Percentiles rank a stretch among this genome's conserved stretches.
These are phyloP conservation scores for Ascosphaera apis DNA, from an alignment of 2,329 filamentous ascomycete species.

Conservation along the genomic window DNA sequence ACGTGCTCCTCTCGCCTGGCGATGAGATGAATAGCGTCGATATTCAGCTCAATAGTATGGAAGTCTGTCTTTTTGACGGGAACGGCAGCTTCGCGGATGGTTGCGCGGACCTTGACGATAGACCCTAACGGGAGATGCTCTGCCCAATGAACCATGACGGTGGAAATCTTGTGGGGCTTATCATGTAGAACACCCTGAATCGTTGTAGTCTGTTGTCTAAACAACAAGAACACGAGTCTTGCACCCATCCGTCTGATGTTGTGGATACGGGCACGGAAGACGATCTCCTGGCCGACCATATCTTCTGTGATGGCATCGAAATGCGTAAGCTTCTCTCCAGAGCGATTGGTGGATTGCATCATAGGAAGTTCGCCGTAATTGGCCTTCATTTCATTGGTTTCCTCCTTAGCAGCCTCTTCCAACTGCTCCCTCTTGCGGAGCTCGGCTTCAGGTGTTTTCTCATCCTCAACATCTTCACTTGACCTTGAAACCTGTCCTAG, in stretches of 20 bases:
- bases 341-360: slow-evolving; percentile 32
- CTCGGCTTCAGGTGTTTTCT: slow-evolving; percentile 16
- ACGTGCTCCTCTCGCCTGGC: slow-evolving; percentile 37
- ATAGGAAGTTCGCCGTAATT: slow-evolving; percentile 35
- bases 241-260: slow-evolving; percentile 62
- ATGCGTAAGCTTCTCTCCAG: slow-evolving; percentile 24
- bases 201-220: slow-evolving; percentile 62
- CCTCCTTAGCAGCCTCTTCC: slow-evolving; percentile 27
- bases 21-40: slow-evolving; percentile 42
- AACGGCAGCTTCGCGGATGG: slow-evolving; percentile 49
- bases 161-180: slow-evolving; percentile 37
- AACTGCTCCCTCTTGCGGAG: slow-evolving; percentile 17
- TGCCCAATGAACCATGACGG: slow-evolving; percentile 66
- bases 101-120: slow-evolving; percentile 53
- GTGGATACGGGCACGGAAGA: slow-evolving; percentile 51
- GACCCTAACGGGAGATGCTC: slow-evolving; percentile 61
- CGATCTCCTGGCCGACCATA: slow-evolving; percentile 35
- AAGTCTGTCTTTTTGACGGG: slow-evolving; percentile 53
- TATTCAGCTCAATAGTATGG: slow-evolving; percentile 51
- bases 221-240: slow-evolving; percentile 62
- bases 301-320: slow-evolving; percentile 28
- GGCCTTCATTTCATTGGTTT: slow-evolving; percentile 34
- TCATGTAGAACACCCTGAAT: slow-evolving; percentile 59
- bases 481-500: slow-evolving; percentile 12
- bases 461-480: slow-evolving; percentile 14